Conservation (phyloP, 805 yeast genomes). For the Ogataea degrootiae region DNA sequence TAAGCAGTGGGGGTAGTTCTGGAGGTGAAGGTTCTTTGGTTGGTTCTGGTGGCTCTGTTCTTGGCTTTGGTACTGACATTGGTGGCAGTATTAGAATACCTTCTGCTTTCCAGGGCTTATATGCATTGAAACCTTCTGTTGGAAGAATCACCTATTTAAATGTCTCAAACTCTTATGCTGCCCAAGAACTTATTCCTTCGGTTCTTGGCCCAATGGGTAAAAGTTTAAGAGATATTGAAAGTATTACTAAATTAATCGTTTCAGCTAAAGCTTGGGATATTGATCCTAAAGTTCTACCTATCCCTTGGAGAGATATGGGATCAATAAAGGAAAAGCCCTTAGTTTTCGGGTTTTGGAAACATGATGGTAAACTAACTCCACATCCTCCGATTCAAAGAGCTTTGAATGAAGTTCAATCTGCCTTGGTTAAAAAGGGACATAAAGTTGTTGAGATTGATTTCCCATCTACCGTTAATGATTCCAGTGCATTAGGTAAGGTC, state of each 20-base stretch:
- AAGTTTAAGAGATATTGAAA: constrained; percentile 43
- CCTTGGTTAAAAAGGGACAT: constrained; percentile 39
- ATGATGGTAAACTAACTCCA: constrained; percentile 40
- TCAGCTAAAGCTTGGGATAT: constrained; percentile 42
- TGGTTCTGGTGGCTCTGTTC: constrained; percentile 31
- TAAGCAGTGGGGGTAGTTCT: constrained; percentile 33
- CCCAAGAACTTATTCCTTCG: constrained; percentile 50
- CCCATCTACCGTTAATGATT: constrained; percentile 30
- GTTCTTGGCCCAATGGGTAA: constrained; percentile 56
- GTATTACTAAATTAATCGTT: constrained; percentile 36
- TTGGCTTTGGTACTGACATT: constrained; percentile 57
- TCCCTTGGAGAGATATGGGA: constrained; percentile 39
- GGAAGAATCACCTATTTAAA: constrained; percentile 31
- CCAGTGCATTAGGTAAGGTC: constrained; percentile 24
- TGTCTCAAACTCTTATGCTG: constrained; percentile 36
- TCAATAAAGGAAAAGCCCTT: constrained; percentile 22
- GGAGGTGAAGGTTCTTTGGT: constrained; percentile 33
- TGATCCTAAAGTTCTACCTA: constrained; percentile 41
- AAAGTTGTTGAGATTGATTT: constrained; percentile 48
- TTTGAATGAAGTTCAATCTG: constrained; percentile 26
- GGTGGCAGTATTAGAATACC: constrained; percentile 53
- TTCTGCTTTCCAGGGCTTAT: constrained; percentile 51
- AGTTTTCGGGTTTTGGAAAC: constrained; percentile 38
- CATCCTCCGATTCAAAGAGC: constrained; percentile 52
- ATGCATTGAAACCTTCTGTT: constrained; percentile 49